Conservation (phyloP, 768 basidiomycete species). For the Lanmaoa pseudosensibilis region DNA sequence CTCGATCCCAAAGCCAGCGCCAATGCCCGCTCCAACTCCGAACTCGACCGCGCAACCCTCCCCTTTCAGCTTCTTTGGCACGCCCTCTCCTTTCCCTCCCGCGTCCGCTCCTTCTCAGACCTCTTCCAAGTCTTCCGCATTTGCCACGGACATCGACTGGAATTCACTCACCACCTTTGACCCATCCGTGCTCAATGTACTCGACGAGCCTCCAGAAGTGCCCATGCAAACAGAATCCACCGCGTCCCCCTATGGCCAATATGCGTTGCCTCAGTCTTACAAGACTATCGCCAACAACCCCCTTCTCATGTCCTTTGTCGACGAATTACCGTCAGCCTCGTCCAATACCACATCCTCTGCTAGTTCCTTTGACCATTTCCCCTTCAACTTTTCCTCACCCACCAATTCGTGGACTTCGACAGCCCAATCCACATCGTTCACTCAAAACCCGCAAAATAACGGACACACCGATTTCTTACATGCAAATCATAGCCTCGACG, state of each 20-base stretch:
- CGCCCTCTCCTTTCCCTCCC: slow-evolving; percentile 23
- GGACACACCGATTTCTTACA: slow-evolving; percentile 27
- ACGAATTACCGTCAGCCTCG: slow-evolving; percentile 41
- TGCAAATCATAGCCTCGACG: slow-evolving; percentile 38
- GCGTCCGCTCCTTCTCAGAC: slow-evolving; percentile 34
- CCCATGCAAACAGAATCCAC: slow-evolving; percentile 59
- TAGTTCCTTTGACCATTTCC: slow-evolving; percentile 39
- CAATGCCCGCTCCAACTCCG: slow-evolving; percentile 23
- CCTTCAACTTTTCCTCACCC: slow-evolving; percentile 46
- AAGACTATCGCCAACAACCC: slow-evolving; percentile 85
- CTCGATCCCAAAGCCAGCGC: slow-evolving; percentile 54
- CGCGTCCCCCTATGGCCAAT: slow-evolving; percentile 48
- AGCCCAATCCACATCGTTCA: slow-evolving; percentile 17
- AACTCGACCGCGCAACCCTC: slow-evolving; percentile 21
- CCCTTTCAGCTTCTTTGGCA: slow-evolving; percentile 29
- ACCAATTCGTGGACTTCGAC: slow-evolving; percentile 26
- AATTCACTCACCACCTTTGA: slow-evolving; percentile 70
- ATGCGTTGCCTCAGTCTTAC: slow-evolving; percentile 50
- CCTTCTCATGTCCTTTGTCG: slow-evolving; percentile 79
- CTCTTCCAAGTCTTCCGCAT: slow-evolving; percentile 24
- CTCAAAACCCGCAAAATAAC: slow-evolving; percentile 12
- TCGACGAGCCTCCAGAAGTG: slow-evolving; percentile 62
- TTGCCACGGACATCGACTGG: slow-evolving; percentile 49
- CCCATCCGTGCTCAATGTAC: slow-evolving; percentile 59
- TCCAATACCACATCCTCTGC: slow-evolving; percentile 17